phyloP scores from a whole-genome alignment of 768 basidiomycete genomes.

The Hemileccinum rubropunctum region DNA sequence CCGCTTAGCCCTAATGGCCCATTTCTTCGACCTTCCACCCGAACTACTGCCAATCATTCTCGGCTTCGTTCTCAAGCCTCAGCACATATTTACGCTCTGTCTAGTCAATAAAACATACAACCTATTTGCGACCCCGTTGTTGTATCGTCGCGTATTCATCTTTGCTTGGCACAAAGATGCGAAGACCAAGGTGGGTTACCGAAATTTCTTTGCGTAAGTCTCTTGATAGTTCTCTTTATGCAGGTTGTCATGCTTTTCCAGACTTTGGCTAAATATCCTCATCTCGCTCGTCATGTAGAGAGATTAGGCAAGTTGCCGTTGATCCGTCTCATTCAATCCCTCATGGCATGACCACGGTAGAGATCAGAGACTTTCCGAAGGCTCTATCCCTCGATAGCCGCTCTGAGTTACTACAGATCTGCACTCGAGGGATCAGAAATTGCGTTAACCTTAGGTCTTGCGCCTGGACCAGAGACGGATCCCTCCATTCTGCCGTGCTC shows the following conservation, averaged over 20 bases:
- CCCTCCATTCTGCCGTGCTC: constrained; percentile 59
- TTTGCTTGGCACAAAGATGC: constrained; percentile 70
- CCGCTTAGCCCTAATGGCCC: too few species aligned
- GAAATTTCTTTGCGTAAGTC: background rate
- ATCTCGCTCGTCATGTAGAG: constrained; percentile 57
- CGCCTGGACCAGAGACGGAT: constrained; percentile 80
- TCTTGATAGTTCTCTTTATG: background rate
- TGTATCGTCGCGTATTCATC: constrained; percentile 61
- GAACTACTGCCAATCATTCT: constrained; percentile 63
- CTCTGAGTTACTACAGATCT: constrained; percentile 37
- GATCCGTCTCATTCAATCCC: background rate
- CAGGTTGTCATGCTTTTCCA: constrained; percentile 46
- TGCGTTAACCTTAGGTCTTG: constrained; percentile 61
- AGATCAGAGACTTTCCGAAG: constrained; percentile 74
- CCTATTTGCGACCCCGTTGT: constrained; percentile 42
- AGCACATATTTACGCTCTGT: constrained; percentile 49
- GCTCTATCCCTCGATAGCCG: constrained; percentile 31
- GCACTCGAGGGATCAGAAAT: constrained; percentile 53
- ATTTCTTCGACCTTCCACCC: constrained; percentile 58
- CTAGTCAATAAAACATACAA: constrained; percentile 60
- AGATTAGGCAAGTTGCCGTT: constrained; percentile 49
- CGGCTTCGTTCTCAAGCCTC: constrained; percentile 46
- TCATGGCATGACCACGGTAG: constrained; percentile 38
- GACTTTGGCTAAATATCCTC: constrained; percentile 52
- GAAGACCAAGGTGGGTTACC: constrained; percentile 50